These are phyloP conservation scores for Mycena albidolilacea DNA, from an alignment of 768 basidiomycete species.

Conservation along the genomic window DNA sequence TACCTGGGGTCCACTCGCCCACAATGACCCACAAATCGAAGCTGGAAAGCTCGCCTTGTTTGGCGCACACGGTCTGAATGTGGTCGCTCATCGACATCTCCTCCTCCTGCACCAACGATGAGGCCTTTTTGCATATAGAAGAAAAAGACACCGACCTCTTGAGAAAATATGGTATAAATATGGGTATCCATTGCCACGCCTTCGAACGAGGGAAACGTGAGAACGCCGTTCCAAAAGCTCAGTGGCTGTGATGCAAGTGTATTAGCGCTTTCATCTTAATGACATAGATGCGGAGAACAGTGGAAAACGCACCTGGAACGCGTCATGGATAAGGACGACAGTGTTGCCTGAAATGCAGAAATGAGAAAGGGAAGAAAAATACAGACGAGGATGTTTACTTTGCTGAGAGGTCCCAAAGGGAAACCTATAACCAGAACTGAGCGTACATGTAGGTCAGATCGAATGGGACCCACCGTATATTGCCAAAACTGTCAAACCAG, in stretches of 20 bases:
- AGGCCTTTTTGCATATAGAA: not conserved
- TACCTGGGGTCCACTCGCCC: constrained; percentile 82
- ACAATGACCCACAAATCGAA: constrained; percentile 36
- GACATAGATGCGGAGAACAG: too few relatives aligned
- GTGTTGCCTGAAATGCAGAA: constrained; percentile 21
- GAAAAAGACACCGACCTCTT: constrained; percentile 5
- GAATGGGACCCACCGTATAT: constrained; percentile 69
- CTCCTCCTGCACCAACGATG: constrained; percentile 21
- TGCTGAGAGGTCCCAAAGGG: constrained; percentile 56
- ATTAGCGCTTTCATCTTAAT: not conserved
- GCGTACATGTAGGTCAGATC: not conserved
- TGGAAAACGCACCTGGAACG: constrained; percentile 30
- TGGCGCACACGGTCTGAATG: constrained; percentile 28
- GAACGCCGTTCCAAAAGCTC: constrained; percentile 27
- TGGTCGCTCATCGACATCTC: constrained; percentile 29
- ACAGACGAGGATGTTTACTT: constrained; percentile 48
- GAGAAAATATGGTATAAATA: constrained; percentile 35
- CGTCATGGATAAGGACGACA: constrained; percentile 33
- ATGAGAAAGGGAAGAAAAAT: constrained; percentile 4
- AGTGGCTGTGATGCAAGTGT: constrained; percentile 17
- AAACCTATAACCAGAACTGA: constrained; percentile 24
- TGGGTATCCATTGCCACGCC: constrained; percentile 37
- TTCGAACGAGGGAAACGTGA: constrained; percentile 11
- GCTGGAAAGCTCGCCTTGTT: not conserved
- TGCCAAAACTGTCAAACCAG: constrained; percentile 82